Percentiles rank a stretch among this genome's conserved stretches.
Conservation (phyloP, 192 early-diverging fungal genomes). For the Coemansia guatemalensis region DNA sequence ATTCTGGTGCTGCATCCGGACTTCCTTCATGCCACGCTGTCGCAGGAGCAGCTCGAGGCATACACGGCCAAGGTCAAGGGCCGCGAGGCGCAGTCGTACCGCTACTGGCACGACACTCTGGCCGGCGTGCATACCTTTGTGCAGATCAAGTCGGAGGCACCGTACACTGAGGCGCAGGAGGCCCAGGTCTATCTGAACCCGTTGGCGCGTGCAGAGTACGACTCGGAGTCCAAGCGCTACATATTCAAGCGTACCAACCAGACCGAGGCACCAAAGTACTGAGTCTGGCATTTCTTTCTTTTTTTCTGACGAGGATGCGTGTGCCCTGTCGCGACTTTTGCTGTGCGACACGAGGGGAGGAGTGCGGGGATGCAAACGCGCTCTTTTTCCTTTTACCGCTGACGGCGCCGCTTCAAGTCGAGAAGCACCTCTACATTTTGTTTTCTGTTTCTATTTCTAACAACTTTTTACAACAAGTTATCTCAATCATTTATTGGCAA, state of each 20-base stretch:
- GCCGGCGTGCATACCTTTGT: constrained; percentile 81
- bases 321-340: neutral
- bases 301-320: neutral
- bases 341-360: too few relatives aligned
- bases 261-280: constrained; percentile 10
- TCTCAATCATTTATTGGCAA: neutral
- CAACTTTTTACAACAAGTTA: too few relatives aligned
- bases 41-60: constrained; percentile 64
- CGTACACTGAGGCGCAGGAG: constrained; percentile 83
- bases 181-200: constrained; percentile 85
- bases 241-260: constrained; percentile 45
- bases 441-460: neutral
- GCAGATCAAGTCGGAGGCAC: constrained; percentile 81
- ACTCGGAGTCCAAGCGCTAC: constrained; percentile 62
- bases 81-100: constrained; percentile 79
- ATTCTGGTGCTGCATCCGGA: constrained; percentile 85
- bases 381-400: too few relatives aligned
- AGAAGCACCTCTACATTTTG: neutral
- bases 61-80: constrained; percentile 69
- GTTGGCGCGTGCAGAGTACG: constrained; percentile 76
- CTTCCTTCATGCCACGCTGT: constrained; percentile 75
- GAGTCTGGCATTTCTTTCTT: constrained; percentile 13
- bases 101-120: constrained; percentile 87
- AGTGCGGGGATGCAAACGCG: too few relatives aligned
- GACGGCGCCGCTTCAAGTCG: neutral